A percentile compares a stretch with the other conserved stretches of the same genome.
Conservation (phyloP, 306 rosid species). For the Abrus pulchellus region DNA sequence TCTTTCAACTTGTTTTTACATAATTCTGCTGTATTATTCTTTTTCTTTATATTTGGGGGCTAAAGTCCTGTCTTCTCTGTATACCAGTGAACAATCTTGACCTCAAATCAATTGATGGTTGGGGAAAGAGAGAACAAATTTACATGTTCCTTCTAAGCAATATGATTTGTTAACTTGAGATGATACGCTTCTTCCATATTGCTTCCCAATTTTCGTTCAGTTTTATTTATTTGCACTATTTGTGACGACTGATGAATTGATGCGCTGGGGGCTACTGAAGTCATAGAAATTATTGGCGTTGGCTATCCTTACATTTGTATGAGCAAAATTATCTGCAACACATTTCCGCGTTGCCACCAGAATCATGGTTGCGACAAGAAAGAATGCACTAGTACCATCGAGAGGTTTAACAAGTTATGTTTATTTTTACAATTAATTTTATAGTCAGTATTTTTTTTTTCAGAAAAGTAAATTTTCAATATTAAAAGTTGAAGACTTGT, state of each 20-base stretch:
- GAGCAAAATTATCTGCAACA: too few relatives aligned
- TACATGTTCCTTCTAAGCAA: neutral
- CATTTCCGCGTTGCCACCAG: too few relatives aligned
- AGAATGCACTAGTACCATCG: neutral
- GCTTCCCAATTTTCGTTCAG: too few relatives aligned
- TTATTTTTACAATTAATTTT: neutral
- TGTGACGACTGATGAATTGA: too few relatives aligned
- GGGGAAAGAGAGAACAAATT: neutral
- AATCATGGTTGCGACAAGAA: neutral
- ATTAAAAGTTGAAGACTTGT: neutral
- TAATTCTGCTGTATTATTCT: neutral
- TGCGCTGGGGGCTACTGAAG: too few relatives aligned
- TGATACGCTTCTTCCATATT: neutral
- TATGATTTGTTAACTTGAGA: slow-evolving; percentile 13
- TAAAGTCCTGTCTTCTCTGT: slow-evolving; percentile 32
- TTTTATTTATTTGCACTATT: too few relatives aligned
- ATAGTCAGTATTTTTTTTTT: neutral
- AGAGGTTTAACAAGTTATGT: neutral
- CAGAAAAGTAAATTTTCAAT: neutral
- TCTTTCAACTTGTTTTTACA: slow-evolving; percentile 13
- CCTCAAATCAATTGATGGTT: slow-evolving; percentile 2
- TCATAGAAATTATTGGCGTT: too few relatives aligned
- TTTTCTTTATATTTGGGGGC: neutral
- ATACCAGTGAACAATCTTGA: slow-evolving; percentile 47
- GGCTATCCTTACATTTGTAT: too few relatives aligned